Evolutionary conservation across 148 eudicot species (phyloP).

Genomic region (Oxyria digyna): DNA sequence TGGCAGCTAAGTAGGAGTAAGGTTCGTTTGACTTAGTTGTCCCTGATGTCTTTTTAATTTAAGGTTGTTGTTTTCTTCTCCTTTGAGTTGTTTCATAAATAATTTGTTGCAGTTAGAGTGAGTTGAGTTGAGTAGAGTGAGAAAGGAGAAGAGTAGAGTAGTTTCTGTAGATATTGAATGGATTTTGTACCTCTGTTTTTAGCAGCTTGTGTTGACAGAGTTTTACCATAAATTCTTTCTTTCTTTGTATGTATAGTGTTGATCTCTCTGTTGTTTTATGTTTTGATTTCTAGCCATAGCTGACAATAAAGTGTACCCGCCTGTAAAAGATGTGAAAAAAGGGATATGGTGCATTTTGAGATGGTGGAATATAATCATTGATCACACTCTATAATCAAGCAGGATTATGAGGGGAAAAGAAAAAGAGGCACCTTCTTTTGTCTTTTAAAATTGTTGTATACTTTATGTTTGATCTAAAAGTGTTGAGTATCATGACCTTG

Average conservation of each 20-base stretch:
- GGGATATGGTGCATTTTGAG: too few relatives aligned
- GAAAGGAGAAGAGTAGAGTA: background rate
- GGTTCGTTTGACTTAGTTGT: conserved; percentile 8
- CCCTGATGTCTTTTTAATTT: conserved; percentile 2
- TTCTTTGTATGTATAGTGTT: background rate
- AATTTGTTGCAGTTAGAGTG: conserved; percentile 13
- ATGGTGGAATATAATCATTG: too few relatives aligned
- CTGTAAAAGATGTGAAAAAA: too few relatives aligned
- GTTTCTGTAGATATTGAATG: conserved; percentile 17
- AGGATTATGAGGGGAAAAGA: too few relatives aligned
- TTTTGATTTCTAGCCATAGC: too few relatives aligned
- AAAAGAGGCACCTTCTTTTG: background rate
- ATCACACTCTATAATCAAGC: background rate
- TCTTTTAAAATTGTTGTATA: background rate
- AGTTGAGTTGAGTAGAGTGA: background rate
- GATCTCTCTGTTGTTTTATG: background rate
- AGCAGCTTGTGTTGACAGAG: background rate
- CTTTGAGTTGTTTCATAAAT: conserved; percentile 34
- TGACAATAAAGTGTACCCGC: too few relatives aligned
- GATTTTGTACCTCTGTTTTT: background rate
- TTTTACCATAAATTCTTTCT: background rate
- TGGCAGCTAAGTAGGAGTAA: conserved; percentile 21
- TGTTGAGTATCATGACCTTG: background rate
- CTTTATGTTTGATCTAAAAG: background rate
- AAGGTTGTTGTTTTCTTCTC: conserved; percentile 10